Conservation (phyloP, 495 filamentous ascomycete species). For the Chaetomidium leptoderma region DNA sequence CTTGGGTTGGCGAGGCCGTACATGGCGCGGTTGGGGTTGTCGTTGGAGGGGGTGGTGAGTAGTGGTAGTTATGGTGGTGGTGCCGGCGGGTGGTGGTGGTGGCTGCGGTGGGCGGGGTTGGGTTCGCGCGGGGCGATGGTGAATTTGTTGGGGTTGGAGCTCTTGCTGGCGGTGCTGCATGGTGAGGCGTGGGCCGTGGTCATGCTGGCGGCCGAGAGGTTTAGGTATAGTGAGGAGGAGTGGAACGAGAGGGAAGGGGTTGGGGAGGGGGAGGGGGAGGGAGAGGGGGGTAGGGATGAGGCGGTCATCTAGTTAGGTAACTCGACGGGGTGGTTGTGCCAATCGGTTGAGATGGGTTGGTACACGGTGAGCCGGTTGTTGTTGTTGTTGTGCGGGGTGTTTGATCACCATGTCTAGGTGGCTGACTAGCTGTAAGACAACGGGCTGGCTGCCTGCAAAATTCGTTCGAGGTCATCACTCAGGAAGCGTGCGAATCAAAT, state of each 20-base stretch:
- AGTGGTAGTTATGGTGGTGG: background rate
- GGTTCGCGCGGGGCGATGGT: constrained; percentile 21
- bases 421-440: no score
- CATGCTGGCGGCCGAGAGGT: constrained; percentile 28
- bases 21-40: constrained; percentile 14
- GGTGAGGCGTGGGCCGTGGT: constrained; percentile 34
- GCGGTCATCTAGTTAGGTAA: no score
- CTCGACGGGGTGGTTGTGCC: no score
- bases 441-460: background rate
- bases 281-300: background rate
- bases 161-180: constrained; percentile 29
- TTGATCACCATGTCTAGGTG: no score
- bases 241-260: constrained; percentile 29
- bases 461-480: background rate
- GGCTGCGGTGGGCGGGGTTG: no score
- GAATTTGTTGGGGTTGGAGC: constrained; percentile 37
- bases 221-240: constrained; percentile 35
- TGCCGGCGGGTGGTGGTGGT: constrained; percentile 20
- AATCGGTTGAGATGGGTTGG: no score
- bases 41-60: constrained; percentile 5
- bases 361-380: no score
- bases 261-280: constrained; percentile 1
- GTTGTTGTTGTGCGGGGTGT: no score
- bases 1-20: constrained; percentile 31
- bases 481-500: background rate